Evolutionary conservation across 2,329 filamentous ascomycete genomes (phyloP).

Genomic region (Pseudogymnoascus sp.): DNA sequence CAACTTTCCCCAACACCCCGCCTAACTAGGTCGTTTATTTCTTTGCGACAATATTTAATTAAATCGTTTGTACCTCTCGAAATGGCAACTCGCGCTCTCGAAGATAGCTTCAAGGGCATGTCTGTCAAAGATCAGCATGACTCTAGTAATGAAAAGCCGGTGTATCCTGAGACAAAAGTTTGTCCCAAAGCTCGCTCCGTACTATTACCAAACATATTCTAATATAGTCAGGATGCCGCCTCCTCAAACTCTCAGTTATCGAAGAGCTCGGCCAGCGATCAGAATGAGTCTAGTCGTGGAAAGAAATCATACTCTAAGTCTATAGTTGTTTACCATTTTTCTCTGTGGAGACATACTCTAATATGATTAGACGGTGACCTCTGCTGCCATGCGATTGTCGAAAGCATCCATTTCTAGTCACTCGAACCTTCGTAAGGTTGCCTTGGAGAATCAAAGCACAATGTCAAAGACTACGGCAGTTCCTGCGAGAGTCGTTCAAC

Average conservation of each 20-base stretch:
- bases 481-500: conserved; percentile 50
- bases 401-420: background rate
- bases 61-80: background rate
- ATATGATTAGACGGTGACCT: background rate
- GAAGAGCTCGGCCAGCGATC: background rate
- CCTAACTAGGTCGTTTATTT: background rate
- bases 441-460: background rate
- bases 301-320: background rate
- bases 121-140: too few species aligned
- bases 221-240: background rate
- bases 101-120: too few species aligned
- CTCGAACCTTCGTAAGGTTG: background rate
- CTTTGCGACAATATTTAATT: too few species aligned
- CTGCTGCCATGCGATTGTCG: background rate
- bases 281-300: background rate
- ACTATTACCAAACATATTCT: background rate
- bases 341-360: background rate
- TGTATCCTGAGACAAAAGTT: too few species aligned
- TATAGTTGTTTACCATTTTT: background rate
- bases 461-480: conserved; percentile 58
- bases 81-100: background rate
- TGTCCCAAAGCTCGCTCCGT: background rate
- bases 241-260: background rate
- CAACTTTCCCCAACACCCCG: background rate
- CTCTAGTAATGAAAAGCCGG: too few species aligned